A percentile compares a stretch with the other conserved stretches of the same genome.
These are phyloP conservation scores for Vitis hybrid DNA, from an alignment of 177 flowering plant genomes.

Conservation along the genomic window DNA sequence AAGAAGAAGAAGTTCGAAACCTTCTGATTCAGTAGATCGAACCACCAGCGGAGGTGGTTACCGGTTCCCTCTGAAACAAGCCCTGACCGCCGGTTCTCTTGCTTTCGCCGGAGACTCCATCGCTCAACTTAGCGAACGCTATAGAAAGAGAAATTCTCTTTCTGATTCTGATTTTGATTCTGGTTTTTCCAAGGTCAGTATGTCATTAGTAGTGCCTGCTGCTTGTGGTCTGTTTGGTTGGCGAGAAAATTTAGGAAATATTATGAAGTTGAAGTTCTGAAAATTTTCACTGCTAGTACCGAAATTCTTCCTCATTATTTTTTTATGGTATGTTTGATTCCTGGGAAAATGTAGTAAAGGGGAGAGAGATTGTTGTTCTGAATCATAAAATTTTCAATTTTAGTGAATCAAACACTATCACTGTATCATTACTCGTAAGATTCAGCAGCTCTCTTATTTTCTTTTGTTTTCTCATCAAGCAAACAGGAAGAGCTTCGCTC, in stretches of 20 bases:
- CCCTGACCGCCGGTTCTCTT: conserved; percentile 68
- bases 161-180: conserved; percentile 5
- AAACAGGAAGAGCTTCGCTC: too few relatives aligned
- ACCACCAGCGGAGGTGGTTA: conserved; percentile 29
- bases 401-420: too few relatives aligned
- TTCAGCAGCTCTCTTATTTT: too few relatives aligned
- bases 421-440: too few relatives aligned
- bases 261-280: not conserved
- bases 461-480: too few relatives aligned
- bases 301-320: too few relatives aligned
- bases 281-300: too few relatives aligned
- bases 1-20: conserved; percentile 19
- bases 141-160: conserved; percentile 15
- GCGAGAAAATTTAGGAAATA: not conserved
- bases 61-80: conserved; percentile 75
- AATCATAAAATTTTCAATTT: too few relatives aligned
- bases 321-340: too few relatives aligned
- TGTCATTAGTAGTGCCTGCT: not conserved
- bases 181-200: conserved; percentile 33
- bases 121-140: conserved; percentile 62
- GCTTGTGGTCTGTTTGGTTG: conserved; percentile 5
- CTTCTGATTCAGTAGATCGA: conserved; percentile 39
- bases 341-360: too few relatives aligned
- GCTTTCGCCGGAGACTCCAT: conserved; percentile 87
- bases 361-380: too few relatives aligned